Evolutionary conservation across 495 filamentous ascomycete species (phyloP), one percentile per base, ranked within the genome.

Genomic region (Penicillium soppii): DNA sequence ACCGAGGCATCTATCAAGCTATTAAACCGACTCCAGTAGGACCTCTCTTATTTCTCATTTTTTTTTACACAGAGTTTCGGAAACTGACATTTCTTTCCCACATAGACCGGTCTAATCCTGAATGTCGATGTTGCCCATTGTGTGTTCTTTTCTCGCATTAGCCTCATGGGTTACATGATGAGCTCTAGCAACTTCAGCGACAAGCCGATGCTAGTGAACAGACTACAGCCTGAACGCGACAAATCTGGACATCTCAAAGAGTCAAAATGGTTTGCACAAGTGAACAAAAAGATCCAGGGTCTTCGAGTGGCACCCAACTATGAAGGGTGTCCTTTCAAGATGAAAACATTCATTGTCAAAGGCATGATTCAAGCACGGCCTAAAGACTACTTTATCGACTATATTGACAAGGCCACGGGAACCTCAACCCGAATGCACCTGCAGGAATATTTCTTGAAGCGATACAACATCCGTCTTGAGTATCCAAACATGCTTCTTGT

Each of bases 1-100:
- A 89, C 73, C 92, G 91, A 58, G 91, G 91, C 36, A 84, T 91
- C 22, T 97, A 94, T 53, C 79, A 89, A 29, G 87, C 90, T 9
- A 83, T 95, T 46, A 81, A 89, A 37, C 74, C 89, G 7, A 85
- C 80, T 39, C 65, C 81, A 54, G 81, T 82, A 75, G 75, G 73
- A 53, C 16, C 10, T 27, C 9, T 27, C 25, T 27, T 27, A 9
- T 27, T 5, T 23, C 6, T 9, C 12, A 17, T 17, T 17, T 29
- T 7, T 12, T 48, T 39, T 27, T 21, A 40, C 25, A 23, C 17
- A 1, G 7, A 22, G 7, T 17, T 29, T 19, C 3, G 38, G 5
- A n/a, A 21, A 7, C 9, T 16, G 51, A 16, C 16, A 16, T 33
- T 63, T 69, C 39, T 64, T 35, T 10, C 7, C 19, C 22, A 6